phyloP scores from a whole-genome alignment of 1,284 basidiomycete genomes.

The Malassezia dermatis region DNA sequence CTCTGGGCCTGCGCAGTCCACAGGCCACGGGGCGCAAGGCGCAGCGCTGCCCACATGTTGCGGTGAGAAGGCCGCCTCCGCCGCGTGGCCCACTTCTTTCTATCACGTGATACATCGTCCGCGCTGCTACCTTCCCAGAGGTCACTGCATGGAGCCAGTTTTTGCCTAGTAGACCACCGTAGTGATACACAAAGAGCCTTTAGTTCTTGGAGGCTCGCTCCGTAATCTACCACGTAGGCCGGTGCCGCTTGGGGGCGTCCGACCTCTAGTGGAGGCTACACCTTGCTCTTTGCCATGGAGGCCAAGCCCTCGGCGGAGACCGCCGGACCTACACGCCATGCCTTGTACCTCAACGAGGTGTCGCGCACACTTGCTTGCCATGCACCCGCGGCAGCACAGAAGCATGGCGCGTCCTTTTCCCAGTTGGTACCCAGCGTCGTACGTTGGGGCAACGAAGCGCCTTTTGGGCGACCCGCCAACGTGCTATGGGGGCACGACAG shows the following conservation, averaged over 20 bases:
- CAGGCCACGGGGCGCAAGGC: background rate
- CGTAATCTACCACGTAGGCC: no score
- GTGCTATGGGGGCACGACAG: background rate
- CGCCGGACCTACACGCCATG: background rate
- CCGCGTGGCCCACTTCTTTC: background rate
- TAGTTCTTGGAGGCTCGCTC: no score
- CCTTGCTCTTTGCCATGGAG: conserved; percentile 7
- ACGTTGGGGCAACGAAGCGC: background rate
- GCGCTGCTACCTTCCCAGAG: background rate
- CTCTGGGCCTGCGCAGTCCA: conserved; percentile 10
- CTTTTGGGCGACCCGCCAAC: background rate
- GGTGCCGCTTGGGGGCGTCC: no score
- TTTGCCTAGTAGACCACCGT: no score
- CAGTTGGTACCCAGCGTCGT: background rate
- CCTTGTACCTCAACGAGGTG: background rate
- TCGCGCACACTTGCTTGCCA: background rate
- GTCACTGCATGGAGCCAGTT: no score
- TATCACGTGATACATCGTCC: background rate
- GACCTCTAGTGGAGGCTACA: conserved; percentile 20
- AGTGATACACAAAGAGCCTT: no score
- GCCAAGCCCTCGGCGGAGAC: background rate
- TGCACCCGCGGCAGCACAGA: background rate
- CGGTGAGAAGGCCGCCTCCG: background rate
- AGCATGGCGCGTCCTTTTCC: background rate
- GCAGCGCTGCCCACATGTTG: conserved; percentile 1